Base-by-base conservation (phyloP, 2,329 filamentous ascomycete species). In the Sphaerulina populicola region DNA sequence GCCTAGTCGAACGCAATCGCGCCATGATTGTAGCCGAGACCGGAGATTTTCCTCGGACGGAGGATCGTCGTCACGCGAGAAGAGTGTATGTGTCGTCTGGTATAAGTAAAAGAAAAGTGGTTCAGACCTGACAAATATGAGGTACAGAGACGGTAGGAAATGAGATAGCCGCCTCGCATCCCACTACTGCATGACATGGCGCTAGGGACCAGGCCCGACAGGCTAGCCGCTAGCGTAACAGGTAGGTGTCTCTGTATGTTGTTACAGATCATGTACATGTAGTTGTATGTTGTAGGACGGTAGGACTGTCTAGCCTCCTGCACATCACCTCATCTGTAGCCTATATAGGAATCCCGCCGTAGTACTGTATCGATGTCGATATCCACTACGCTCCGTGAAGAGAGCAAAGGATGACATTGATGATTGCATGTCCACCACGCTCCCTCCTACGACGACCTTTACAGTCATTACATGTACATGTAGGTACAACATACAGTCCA, bases 51-150 rank as follows among this genome's bases (percentile, higher is more conserved):
- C 15, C 37, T 42, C 39, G 41, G 39, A 37, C 18, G 23, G 21
- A 35, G 18, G 18, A 18, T 18, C 2, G 18, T 23, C 23, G 48
- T 45, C 21, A 35, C 40, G 39, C 40, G 35, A 36, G 18, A 35
- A 33, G 33, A n/a, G n/a, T n/a, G n/a, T n/a, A n/a, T n/a, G n/a
- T 12, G 30, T 37, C 11, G 23, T 23, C 15, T 18, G 30, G 35
- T 33, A 39, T 33, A 44, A 31, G 44, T 33, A 44, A 31, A n/a
- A 33, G 21, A 12, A 44, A 29, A 48, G 40, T 48, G 45, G 44
- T 31, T 43, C 30, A 15, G 29, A 44, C 31, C 41, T 53, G 50
- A 53, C 50, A 49, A 53, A 53, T 53, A 41, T 38, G 46, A n/a
- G n/a, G n/a, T n/a, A n/a, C n/a, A n/a, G n/a, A n/a, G n/a, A n/a